Percentiles rank a stretch among this genome's conserved stretches.
Conservation (phyloP, 2,329 filamentous ascomycete species). For the Trichoderma cornu-damae region DNA sequence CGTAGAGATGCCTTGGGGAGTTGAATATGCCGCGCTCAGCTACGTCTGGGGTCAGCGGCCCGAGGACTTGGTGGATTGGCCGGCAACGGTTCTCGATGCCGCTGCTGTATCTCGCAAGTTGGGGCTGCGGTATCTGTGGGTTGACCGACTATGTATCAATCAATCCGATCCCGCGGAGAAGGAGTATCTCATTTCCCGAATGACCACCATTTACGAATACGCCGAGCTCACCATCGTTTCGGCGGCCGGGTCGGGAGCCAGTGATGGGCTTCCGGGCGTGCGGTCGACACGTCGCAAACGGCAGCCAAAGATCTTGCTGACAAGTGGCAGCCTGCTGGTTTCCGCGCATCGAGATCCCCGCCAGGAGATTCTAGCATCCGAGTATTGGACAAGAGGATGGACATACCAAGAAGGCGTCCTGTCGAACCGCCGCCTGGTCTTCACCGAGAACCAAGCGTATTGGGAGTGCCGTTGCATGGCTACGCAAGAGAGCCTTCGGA, state of each 20-base stretch:
- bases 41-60: slow-evolving; percentile 37
- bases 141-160: slow-evolving; percentile 42
- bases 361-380: slow-evolving; percentile 12
- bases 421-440: slow-evolving; percentile 21
- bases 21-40: slow-evolving; percentile 39
- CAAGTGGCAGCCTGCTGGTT: neutral
- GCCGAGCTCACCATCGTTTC: slow-evolving; percentile 14
- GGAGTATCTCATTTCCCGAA: slow-evolving; percentile 10
- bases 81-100: slow-evolving; percentile 38
- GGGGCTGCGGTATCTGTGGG: slow-evolving; percentile 41
- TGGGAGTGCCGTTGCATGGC: slow-evolving; percentile 23
- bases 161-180: slow-evolving; percentile 38
- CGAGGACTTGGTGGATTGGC: slow-evolving; percentile 19
- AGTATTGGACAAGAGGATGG: slow-evolving; percentile 20
- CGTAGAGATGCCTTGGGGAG: neutral
- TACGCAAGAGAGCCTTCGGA: slow-evolving; percentile 1
- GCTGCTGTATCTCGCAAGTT: slow-evolving; percentile 42
- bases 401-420: slow-evolving; percentile 21
- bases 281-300: neutral
- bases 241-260: slow-evolving; percentile 4
- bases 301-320: neutral
- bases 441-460: slow-evolving; percentile 25
- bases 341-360: slow-evolving; percentile 11
- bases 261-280: slow-evolving; percentile 7
- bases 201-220: slow-evolving; percentile 13